phyloP scores from a whole-genome alignment of 1,284 basidiomycete genomes.

The Trichosporon faecale region DNA sequence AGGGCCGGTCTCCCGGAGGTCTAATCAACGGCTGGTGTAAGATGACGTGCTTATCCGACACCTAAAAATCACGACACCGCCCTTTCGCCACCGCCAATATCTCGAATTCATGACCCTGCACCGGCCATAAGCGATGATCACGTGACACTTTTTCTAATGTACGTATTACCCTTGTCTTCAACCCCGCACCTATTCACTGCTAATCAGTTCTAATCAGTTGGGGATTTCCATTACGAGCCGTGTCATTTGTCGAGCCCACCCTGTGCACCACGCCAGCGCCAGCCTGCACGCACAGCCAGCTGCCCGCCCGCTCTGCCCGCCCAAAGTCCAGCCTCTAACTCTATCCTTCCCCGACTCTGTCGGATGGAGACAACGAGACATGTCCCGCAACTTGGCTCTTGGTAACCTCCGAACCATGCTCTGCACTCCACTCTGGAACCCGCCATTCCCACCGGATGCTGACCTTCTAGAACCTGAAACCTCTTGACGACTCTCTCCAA shows the following conservation, averaged over 20 bases:
- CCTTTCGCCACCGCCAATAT: neutral
- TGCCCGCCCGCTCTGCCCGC: neutral
- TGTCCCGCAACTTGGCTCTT: neutral
- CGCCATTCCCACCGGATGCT: slow-evolving; percentile 3
- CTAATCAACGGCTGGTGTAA: slow-evolving; percentile 8
- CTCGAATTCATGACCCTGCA: neutral
- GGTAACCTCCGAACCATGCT: too few species aligned
- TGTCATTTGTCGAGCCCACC: neutral
- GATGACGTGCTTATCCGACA: slow-evolving; percentile 10
- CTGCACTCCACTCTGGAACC: neutral
- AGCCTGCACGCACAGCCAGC: neutral
- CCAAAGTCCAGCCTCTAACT: neutral
- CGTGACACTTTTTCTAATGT: neutral
- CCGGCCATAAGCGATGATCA: neutral
- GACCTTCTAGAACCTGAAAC: neutral
- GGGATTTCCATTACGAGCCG: neutral
- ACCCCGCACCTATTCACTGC: neutral
- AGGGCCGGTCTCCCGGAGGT: neutral
- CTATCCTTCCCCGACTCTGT: neutral
- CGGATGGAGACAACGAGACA: neutral
- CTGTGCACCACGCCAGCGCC: neutral
- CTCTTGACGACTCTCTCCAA: neutral
- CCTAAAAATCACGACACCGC: slow-evolving; percentile 9
- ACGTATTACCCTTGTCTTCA: neutral
- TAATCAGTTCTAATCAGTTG: neutral